Base-by-base conservation (phyloP, 805 yeast genomes). In the fission yeast (Schizosaccharomyces pombe) region DNA sequence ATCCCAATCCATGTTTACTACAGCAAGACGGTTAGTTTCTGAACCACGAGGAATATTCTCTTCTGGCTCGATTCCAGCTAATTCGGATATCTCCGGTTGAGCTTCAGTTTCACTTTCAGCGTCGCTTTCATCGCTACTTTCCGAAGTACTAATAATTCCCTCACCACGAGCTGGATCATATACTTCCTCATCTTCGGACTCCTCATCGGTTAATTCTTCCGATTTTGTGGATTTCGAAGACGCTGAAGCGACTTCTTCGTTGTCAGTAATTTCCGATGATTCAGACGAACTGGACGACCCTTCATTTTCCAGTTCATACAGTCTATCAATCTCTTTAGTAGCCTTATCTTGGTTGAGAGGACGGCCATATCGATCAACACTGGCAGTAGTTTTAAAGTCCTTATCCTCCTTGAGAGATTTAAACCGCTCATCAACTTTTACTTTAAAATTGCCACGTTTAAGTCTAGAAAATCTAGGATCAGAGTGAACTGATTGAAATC, bases 1-100 rank as follows among this genome's bases (percentile, higher is more conserved):
- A 61, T 91, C 98, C 98, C 98, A 91, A 64, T 91, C 98, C 75
- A 91, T 71, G 63, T 91, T 91, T 31, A 91, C 97, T 1, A 81
- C 95, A 0, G 98, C 98, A 62, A 91, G 72, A 4, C 83, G 71
- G 33, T 69, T 70, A 1, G 94, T 73, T 31, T 95, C 94, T 1
- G 89, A 95, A 51, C 95, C 93, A 53, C 78, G 80, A 52, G 83
- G 86, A n/a, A 91, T 82, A 54, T 76, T 74, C 8, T 69, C 70
- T 59, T 76, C 82, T 9, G 72, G 60, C 58, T 78, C 82, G 14
- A 43, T 6, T 26, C 74, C 57, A 8, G 58, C 54, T 5, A 49
- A 26, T 40, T 60, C 61, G 32, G 56, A 56, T 2, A 53, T 58
- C 14, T 58, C 64, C 5, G 49, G 49, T 9, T 56, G 62, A 12